Conservation (phyloP, 228 moss, liverwort and hornwort species). For the Sphagnum fallax region DNA sequence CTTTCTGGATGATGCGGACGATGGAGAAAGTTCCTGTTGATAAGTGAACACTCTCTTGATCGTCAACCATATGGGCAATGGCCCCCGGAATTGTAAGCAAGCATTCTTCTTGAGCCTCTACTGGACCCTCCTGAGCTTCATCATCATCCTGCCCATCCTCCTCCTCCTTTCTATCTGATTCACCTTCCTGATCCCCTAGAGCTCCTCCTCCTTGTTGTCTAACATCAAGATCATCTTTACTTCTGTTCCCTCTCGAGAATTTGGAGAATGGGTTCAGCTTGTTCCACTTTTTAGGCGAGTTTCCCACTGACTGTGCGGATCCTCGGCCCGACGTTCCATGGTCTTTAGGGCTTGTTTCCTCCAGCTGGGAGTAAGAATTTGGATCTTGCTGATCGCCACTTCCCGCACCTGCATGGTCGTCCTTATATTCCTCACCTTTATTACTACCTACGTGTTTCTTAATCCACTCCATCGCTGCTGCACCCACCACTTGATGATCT, state of each 20-base stretch:
- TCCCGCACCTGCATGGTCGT: conserved; percentile 30
- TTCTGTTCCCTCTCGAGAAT: no score
- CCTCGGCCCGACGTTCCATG: neutral
- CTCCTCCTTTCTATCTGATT: conserved; percentile 24
- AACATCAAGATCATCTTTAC: neutral
- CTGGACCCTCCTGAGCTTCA: conserved; percentile 23
- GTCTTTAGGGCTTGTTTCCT: neutral
- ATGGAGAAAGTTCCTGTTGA: conserved; percentile 64
- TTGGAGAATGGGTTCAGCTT: neutral
- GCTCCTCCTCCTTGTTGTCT: conserved; percentile 1
- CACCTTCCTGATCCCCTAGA: conserved; percentile 25
- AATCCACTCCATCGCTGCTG: conserved; percentile 28
- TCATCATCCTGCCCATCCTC: neutral
- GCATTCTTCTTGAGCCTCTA: conserved; percentile 55
- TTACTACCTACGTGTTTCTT: conserved; percentile 32
- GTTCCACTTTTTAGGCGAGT: neutral
- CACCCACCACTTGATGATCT: no score
- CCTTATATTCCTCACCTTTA: conserved; percentile 17
- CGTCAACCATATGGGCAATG: conserved; percentile 74
- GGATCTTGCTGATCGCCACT: neutral
- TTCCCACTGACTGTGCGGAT: neutral
- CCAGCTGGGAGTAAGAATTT: neutral
- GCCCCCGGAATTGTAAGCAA: conserved; percentile 69
- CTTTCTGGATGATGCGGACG: conserved; percentile 53
- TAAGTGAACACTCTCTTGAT: conserved; percentile 67